A percentile compares a stretch with the other conserved stretches of the same genome.
Evolutionary conservation across 352 stramenopile species (phyloP).

Genomic region (Albugo laibachii): DNA sequence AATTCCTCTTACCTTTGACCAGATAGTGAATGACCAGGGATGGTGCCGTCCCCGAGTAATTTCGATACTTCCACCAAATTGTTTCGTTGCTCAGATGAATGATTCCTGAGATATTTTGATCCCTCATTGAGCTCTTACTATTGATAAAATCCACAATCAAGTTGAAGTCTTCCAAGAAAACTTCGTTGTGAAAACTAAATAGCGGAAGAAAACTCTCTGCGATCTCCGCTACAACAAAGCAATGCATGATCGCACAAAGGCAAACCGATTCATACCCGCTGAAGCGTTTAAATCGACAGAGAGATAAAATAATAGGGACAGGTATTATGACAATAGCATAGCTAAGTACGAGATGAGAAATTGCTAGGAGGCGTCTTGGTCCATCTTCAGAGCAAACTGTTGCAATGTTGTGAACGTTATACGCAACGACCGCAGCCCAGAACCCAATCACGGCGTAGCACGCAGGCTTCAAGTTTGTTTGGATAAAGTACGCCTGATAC

Average conservation of each 20-base stretch:
- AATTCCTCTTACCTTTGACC: conserved; percentile 14
- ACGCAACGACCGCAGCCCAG: conserved; percentile 19
- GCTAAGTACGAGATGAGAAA: conserved; percentile 17
- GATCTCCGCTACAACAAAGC: conserved; percentile 20
- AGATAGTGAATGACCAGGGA: conserved; percentile 26
- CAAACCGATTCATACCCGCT: conserved; percentile 31
- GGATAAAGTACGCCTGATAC: conserved; percentile 56
- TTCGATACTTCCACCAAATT: conserved; percentile 36
- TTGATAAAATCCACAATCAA: too few relatives aligned
- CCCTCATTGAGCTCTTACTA: too few relatives aligned
- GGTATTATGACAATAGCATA: conserved; percentile 39
- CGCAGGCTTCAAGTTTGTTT: conserved; percentile 39
- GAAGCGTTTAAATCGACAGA: conserved; percentile 28
- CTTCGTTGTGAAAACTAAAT: too few relatives aligned
- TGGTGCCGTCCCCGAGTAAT: conserved; percentile 27
- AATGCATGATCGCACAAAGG: conserved; percentile 43
- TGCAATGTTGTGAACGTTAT: conserved; percentile 20
- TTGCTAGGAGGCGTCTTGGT: conserved; percentile 4
- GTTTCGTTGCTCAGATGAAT: conserved; percentile 6
- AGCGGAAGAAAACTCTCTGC: too few relatives aligned
- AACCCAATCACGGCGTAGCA: conserved; percentile 35
- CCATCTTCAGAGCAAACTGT: conserved; percentile 14
- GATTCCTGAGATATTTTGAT: too few relatives aligned
- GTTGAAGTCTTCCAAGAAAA: too few relatives aligned
- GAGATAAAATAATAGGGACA: conserved; percentile 29